Evolutionary conservation across 331 rosid genomes (phyloP).

Genomic region (Ulmus americana): DNA sequence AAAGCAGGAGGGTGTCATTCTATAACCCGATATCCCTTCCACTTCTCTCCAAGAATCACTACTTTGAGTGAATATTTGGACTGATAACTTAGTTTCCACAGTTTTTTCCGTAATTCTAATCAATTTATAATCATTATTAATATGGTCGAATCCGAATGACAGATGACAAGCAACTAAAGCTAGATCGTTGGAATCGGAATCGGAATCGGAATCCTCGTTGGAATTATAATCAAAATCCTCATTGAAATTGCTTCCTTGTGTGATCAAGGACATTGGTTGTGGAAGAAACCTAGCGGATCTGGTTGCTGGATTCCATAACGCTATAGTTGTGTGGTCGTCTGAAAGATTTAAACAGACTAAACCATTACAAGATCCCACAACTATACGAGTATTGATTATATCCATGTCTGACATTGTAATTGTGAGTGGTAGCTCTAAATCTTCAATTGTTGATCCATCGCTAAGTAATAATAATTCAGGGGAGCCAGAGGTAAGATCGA

Average conservation of each 20-base stretch:
- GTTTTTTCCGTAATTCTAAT: neutral
- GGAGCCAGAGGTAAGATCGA: too few relatives aligned
- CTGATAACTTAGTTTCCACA: too few relatives aligned
- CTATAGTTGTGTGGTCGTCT: neutral
- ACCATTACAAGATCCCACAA: neutral
- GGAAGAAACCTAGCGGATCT: neutral
- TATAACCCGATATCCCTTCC: neutral
- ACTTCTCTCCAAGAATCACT: neutral
- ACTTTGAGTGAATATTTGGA: conserved; percentile 2
- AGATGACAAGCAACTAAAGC: too few relatives aligned
- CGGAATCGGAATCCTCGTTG: too few relatives aligned
- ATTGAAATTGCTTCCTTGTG: neutral
- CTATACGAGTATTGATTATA: too few relatives aligned
- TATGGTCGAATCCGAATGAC: neutral
- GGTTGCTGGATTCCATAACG: neutral
- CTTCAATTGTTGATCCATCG: neutral
- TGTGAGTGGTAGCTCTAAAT: neutral
- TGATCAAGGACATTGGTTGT: neutral
- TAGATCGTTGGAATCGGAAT: too few relatives aligned
- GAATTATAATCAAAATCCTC: too few relatives aligned
- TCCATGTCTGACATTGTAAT: neutral
- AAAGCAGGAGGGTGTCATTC: neutral
- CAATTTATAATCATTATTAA: neutral
- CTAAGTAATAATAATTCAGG: neutral
- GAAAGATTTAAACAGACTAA: neutral